Base-by-base conservation (phyloP, 148 eudicot genomes). In the Rheum nobile region DNA sequence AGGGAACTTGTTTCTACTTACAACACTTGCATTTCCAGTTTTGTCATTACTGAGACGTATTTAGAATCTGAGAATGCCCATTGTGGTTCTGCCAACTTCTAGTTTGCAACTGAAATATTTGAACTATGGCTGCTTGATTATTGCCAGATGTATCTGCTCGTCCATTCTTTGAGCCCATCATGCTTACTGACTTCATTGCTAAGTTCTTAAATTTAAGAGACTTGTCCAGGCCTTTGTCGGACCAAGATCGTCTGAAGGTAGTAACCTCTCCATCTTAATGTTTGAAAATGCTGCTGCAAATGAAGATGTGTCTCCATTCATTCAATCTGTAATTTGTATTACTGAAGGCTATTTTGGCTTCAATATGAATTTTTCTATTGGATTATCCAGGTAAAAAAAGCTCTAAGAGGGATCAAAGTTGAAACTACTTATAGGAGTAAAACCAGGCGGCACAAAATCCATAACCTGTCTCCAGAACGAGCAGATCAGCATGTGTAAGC, bases 91-190 rank as follows among this genome's bases (percentile, higher is more conserved):
- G 70, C 16, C 17, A 59, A 12, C 22, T 59, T 24, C 12, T 28
- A 26, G 67, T 35, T 28, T 26, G 34, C 67, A 11, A 11, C 34
- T 59, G 31, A 59, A 59, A 28, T 59, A 26, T 59, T 26, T 26
- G 3, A 2, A 2, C 4, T 26, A 28, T 59, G 34, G 32, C 17
- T 59, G 16, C 6, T 65, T 39, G 9, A 22, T 71, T 71, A 16
- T 67, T 75, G 76, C 76, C 57, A 95, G 99, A 95, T 87, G 78
- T 81, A 68, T 88, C 97, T 19, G 96, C 97, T 4, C 81, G 90
- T 42, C 89, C 92, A 0, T 91, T 95, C 72, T 88, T 76, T 74
- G 86, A 83, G 34, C 85, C 93, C 2, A 39, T 85, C 12, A 16
- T 75, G 48, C 88, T 86, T 2, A 59, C 81, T 26, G 86, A 90